These are phyloP conservation scores for Suhomyces faveliae DNA, from an alignment of 805 yeast species.

Conservation along the genomic window DNA sequence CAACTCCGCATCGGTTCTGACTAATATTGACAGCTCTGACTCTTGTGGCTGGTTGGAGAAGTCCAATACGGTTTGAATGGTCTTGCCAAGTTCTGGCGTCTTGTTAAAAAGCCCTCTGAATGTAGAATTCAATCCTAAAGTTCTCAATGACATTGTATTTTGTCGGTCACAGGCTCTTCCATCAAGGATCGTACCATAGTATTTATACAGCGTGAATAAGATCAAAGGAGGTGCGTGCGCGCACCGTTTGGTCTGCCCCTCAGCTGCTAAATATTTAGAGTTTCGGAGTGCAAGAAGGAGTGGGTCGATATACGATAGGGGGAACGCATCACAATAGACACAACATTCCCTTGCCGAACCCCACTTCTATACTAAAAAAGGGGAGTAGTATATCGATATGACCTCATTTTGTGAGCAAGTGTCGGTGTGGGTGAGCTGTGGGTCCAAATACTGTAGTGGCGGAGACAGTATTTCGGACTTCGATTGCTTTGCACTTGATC, in stretches of 20 bases:
- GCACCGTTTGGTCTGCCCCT: not conserved
- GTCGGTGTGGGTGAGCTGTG: not conserved
- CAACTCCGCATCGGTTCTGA: constrained; percentile 69
- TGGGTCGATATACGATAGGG: not conserved
- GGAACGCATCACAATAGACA: not conserved
- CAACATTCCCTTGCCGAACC: not conserved
- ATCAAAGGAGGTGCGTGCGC: not conserved
- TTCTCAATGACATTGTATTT: constrained; percentile 38
- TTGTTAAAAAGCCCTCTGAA: constrained; percentile 36
- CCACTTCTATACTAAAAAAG: not conserved
- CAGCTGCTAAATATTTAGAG: not conserved
- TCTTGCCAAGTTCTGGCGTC: constrained; percentile 26
- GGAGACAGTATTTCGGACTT: not conserved
- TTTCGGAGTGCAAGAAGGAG: not conserved
- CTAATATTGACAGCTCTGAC: constrained; percentile 46
- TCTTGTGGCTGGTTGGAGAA: constrained; percentile 51
- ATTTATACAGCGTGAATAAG: not conserved
- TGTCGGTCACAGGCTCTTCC: not conserved
- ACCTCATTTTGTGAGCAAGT: not conserved
- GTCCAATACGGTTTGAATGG: constrained; percentile 50
- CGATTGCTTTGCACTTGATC: not conserved
- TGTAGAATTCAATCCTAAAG: constrained; percentile 38
- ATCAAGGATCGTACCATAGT: not conserved
- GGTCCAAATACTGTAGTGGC: not conserved
- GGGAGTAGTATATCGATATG: not conserved